Base-by-base conservation (phyloP, 1,284 basidiomycete genomes). In the Amylostereum chailletii region DNA sequence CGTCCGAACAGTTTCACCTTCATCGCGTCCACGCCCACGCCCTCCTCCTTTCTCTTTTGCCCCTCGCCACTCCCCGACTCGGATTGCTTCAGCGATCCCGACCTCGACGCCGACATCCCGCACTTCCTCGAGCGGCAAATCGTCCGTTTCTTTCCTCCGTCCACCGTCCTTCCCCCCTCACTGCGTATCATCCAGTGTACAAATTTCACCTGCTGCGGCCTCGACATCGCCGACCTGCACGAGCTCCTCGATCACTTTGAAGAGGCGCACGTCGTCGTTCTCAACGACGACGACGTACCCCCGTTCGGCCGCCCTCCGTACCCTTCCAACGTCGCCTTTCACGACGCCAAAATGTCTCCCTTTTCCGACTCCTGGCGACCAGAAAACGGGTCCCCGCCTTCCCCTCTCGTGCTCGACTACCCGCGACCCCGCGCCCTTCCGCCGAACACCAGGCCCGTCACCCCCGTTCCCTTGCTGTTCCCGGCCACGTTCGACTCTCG, bases 201-300 rank as follows among this genome's bases (percentile, higher is more conserved):
- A 30, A 71, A 86, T 63, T 86, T 83, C 62, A 71, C 72, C 29
- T 88, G 85, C 64, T 86, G 83, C 62, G 76, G 77, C 29, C 66
- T 75, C 46, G 62, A 70, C 41, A 71, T 84, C 19, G 65, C 74
- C 3, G 81, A 87, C 66, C 68, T 86, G 48, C 84, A 87, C 61
- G 76, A 75, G 47, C 75, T 86, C 45, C 68, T 86, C 51, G 78
- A 81, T 56, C 86, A 87, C 60, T 78, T 79, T 50, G 82, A 86
- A 55, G 75, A 77, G 55, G 62, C 68, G 10, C 80, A 82, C 60
- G 73, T 81, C 48, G 60, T 74, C 48, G 68, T 74, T 30, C 55
- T 70, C 44, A 43, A 62, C 62, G 33, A 52, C 59, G 1, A 65
- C 65, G 42, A 65, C 46, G 44, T 53, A 29, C 48, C 51, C 44